A percentile compares a stretch with the other conserved stretches of the same genome.
Conservation (phyloP, 257 asterid species). For the Dorcoceras hygrometricum region DNA sequence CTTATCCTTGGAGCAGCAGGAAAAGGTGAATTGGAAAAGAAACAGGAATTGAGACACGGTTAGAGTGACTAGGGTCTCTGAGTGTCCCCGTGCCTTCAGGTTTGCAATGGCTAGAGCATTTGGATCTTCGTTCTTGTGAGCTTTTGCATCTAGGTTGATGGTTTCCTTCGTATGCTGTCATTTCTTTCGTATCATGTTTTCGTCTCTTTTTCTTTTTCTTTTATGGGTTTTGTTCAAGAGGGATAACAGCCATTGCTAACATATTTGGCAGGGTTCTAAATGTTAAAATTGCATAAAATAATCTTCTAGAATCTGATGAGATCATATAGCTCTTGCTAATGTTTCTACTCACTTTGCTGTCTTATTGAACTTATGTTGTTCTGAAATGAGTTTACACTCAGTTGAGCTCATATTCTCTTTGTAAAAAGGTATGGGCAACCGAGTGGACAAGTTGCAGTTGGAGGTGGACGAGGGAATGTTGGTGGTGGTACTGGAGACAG, state of each 20-base stretch:
- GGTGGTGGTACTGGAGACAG: conserved; percentile 42
- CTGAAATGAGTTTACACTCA: conserved; percentile 12
- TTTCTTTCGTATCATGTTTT: conserved; percentile 6
- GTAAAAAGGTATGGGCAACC: conserved; percentile 54
- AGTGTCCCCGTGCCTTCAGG: conserved; percentile 3
- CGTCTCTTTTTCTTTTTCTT: no score
- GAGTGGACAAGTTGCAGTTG: conserved; percentile 50
- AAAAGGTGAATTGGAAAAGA: conserved; percentile 22
- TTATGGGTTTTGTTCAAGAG: background rate
- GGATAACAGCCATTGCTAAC: background rate
- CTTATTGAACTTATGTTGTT: conserved; percentile 7
- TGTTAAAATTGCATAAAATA: no score
- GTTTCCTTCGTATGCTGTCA: conserved; percentile 15
- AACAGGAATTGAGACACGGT: conserved; percentile 22
- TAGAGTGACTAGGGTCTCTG: conserved; percentile 27
- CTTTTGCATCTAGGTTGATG: conserved; percentile 11
- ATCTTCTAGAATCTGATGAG: background rate
- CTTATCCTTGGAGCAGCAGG: conserved; percentile 18
- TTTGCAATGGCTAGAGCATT: conserved; percentile 23
- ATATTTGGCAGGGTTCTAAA: no score
- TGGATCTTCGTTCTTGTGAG: conserved; percentile 33
- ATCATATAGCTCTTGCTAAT: conserved; percentile 1
- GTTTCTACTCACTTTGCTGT: conserved; percentile 4
- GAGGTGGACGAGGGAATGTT: conserved; percentile 20
- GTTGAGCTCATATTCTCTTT: conserved; percentile 16